phyloP scores from a whole-genome alignment of 2,329 filamentous ascomycete genomes.

The Trichoderma oligosporum region DNA sequence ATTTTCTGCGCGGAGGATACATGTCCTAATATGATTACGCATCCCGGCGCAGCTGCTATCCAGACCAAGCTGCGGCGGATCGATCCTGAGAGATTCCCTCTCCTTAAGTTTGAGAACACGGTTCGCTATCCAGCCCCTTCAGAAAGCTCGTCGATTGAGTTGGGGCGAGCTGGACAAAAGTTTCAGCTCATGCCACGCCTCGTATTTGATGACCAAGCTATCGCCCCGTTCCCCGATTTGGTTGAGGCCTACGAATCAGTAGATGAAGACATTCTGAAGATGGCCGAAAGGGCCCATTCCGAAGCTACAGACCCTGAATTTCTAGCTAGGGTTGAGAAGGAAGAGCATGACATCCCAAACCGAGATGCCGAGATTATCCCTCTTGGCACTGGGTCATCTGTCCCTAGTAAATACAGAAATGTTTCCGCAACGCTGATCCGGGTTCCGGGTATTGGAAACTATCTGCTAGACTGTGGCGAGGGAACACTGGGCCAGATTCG shows the following conservation, averaged over 20 bases:
- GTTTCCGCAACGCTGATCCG: slow-evolving; percentile 84
- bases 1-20: slow-evolving; percentile 71
- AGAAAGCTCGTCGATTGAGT: slow-evolving; percentile 31
- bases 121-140: slow-evolving; percentile 26
- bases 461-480: slow-evolving; percentile 88
- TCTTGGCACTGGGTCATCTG: slow-evolving; percentile 84
- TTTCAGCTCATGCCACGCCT: slow-evolving; percentile 47
- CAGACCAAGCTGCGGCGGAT: slow-evolving; percentile 67
- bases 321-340: slow-evolving; percentile 45
- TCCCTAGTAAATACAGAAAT: slow-evolving; percentile 91
- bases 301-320: slow-evolving; percentile 44
- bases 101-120: slow-evolving; percentile 62
- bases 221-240: slow-evolving; percentile 45
- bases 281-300: slow-evolving; percentile 49
- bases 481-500: slow-evolving; percentile 84
- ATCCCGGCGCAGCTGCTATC: slow-evolving; percentile 63
- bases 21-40: slow-evolving; percentile 69
- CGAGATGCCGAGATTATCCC: slow-evolving; percentile 78
- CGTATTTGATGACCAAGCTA: slow-evolving; percentile 43
- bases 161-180: slow-evolving; percentile 43
- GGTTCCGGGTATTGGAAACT: slow-evolving; percentile 80
- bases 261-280: slow-evolving; percentile 42
- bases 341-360: slow-evolving; percentile 64
- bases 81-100: slow-evolving; percentile 67
- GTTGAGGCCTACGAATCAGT: slow-evolving; percentile 43